Evolutionary conservation across 169 alveolate genomes (phyloP).

Genomic region (Eimeria sp.): DNA sequence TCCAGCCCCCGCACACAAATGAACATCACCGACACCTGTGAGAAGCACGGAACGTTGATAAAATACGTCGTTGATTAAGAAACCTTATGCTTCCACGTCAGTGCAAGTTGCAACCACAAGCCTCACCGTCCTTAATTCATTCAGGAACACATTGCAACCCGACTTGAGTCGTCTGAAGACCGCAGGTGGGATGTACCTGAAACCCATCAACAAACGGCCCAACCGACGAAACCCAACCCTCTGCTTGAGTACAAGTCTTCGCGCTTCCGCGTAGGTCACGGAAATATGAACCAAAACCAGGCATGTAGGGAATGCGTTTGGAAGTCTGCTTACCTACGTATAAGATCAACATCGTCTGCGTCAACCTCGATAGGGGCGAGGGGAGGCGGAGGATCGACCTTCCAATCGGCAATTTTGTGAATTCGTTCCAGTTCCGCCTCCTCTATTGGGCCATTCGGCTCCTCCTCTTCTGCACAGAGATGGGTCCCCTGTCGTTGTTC

Average conservation of each 20-base stretch:
- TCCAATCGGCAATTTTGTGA: conserved; percentile 71
- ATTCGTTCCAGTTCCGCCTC: conserved; percentile 56
- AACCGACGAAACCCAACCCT: background rate
- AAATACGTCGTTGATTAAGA: background rate
- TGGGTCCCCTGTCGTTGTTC: conserved; percentile 16
- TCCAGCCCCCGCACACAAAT: conserved; percentile 88
- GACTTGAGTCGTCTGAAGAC: conserved; percentile 87
- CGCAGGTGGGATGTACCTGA: conserved; percentile 90
- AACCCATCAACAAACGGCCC: background rate
- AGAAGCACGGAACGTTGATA: background rate
- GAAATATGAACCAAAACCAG: background rate
- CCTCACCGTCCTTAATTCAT: conserved; percentile 86
- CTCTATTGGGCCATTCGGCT: background rate
- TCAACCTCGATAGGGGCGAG: conserved; percentile 81
- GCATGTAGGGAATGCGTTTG: background rate
- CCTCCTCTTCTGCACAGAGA: background rate
- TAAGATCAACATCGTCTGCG: conserved; percentile 80
- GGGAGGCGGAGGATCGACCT: conserved; percentile 77
- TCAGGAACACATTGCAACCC: conserved; percentile 87
- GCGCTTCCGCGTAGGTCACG: background rate
- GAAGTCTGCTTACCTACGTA: conserved; percentile 60
- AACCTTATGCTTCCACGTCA: background rate
- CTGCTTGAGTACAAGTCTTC: background rate
- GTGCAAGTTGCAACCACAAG: background rate
- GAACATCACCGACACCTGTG: conserved; percentile 87